Evolutionary conservation across 192 early-diverging fungal genomes (phyloP), one percentile per base, ranked within the genome.

Genomic region (Backusella psychrophila): DNA sequence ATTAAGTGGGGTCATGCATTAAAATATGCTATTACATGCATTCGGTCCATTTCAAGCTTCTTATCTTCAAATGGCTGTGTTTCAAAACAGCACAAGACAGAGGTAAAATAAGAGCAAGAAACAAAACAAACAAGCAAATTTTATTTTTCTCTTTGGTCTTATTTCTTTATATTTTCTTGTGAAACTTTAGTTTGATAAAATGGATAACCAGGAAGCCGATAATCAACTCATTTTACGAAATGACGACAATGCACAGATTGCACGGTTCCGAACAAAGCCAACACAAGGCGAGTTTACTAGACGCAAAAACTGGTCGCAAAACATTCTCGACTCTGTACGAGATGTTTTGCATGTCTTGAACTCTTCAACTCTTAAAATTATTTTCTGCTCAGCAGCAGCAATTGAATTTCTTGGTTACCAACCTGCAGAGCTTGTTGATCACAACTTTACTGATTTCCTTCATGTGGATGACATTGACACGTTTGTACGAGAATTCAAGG

Each of bases 271-370:
- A 69, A 9, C 56, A 59, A 74, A 23, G 21, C 6, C 38, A 41
- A 29, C n/a, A 11, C 74, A 72, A 42, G 74, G 36, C 29, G 81
- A 82, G 26, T 82, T 82, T 41, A 82, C 81, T 38, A 63, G 76
- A 29, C 78, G 81, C 34, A 79, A 82, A 74, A 82, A 82, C 44
- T 82, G 81, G 81, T 77, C 74, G 0, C 78, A 82, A 36, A 72
- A 71, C 23, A 69, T 82, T 17, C 59, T 82, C 1, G 76, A 79
- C 19, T 73, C 76, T 29, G 29, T 82, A 5, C 66, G 69, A 29
- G 81, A 82, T 59, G 70, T 82, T 5, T 42, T 82, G 35, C 81
- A 82, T 74, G 81, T 82, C 26, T 44, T 82, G n/a, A 72, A 74
- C 12, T 49, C 56, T 29, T 69, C 78, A 12, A 19, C 53, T 34